These are phyloP conservation scores for Penicillium sp. DNA, from an alignment of 2,329 filamentous ascomycete species.

Conservation along the genomic window DNA sequence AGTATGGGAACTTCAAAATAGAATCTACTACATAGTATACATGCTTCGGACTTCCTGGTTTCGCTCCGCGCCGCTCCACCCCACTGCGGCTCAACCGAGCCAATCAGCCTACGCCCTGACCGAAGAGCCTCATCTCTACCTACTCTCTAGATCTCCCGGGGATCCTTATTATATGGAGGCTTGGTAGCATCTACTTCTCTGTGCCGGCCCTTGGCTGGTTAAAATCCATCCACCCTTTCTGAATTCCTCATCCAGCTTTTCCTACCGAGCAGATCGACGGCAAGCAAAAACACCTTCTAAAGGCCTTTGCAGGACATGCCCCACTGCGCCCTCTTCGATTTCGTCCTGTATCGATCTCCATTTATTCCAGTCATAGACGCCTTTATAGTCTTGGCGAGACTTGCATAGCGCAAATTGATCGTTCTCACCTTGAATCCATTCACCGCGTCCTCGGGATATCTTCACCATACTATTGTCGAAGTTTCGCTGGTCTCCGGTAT, in stretches of 20 bases:
- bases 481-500: too few relatives aligned
- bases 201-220: too few relatives aligned
- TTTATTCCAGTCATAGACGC: slow-evolving; percentile 13
- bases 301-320: slow-evolving; percentile 14
- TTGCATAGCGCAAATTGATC: slow-evolving; percentile 10
- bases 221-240: too few relatives aligned
- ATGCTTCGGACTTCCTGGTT: too few relatives aligned
- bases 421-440: slow-evolving; percentile 7
- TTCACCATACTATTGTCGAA: too few relatives aligned
- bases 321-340: slow-evolving; percentile 22
- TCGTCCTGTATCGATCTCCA: slow-evolving; percentile 17
- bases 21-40: too few relatives aligned
- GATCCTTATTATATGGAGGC: not conserved
- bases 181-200: too few relatives aligned
- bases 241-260: not conserved
- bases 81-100: not conserved
- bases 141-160: not conserved
- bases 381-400: slow-evolving; percentile 13
- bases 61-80: not conserved
- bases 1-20: too few relatives aligned
- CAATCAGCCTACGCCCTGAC: not conserved
- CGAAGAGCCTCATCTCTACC: not conserved
- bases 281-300: slow-evolving; percentile 19
- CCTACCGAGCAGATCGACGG: slow-evolving; percentile 10
- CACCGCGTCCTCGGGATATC: not conserved